Base-by-base conservation (phyloP, 441 rosid genomes). In the Hura crepitans region DNA sequence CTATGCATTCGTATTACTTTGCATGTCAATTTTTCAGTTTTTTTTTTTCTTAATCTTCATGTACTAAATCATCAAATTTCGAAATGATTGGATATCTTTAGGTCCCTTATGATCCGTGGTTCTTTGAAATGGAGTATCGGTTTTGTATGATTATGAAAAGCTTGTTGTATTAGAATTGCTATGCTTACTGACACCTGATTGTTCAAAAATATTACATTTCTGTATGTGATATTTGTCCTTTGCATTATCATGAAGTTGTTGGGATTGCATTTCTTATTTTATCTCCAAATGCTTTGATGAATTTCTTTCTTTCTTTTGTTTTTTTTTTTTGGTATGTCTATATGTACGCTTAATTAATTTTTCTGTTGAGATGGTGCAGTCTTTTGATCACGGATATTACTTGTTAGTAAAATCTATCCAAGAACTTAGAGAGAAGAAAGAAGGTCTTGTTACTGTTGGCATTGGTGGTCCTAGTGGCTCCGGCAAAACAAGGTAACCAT, bases 391-490 rank as follows among this genome's bases (percentile, higher is more conserved):
- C 69, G 99, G 99, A 49, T 92, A 82, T 82, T 92, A 86, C 83
- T 71, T 95, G 61, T 76, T 95, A 60, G 89, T 95, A 12, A 95
- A 92, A 85, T 89, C 98, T 42, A 85, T 95, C 72, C 99, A 95
- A 86, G 99, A 95, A 51, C 97, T 95, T 25, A 81, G 99, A 78
- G 93, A 84, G 87, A 90, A 87, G 78, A 95, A 95, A 73, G 89
- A 86, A 60, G 92, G 97, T 78, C 62, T 83, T 80, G 97, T 95
- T 67, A 86, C 88, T 12, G 97, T 95, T 60, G 97, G 97, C 70
- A 85, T 95, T 53, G 97, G 97, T 74, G 99, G 99, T 51, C 99
- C 99, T 39, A 87, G 96, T 76, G 99, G 99, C 75, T 93, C 97
- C 0, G 98, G 98, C 62, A 93, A 93, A 84, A 77, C 98, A 2